phyloP scores from a whole-genome alignment of 1,284 basidiomycete genomes.

The Fomitopsis palustris region DNA sequence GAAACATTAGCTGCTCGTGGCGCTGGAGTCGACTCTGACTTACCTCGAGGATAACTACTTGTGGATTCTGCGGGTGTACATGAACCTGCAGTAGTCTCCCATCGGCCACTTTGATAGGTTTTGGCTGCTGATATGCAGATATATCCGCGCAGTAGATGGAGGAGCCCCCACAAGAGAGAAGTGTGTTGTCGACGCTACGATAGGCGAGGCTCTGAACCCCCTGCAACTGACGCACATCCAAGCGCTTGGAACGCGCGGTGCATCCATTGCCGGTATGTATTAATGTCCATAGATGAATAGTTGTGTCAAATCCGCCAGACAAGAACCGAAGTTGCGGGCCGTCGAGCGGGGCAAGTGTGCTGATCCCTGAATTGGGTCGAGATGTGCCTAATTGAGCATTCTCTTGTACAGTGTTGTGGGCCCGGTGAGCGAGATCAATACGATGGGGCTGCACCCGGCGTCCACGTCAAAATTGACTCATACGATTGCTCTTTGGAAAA shows the following conservation, averaged over 20 bases:
- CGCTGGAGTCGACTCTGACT: constrained; percentile 16
- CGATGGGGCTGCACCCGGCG: constrained; percentile 16
- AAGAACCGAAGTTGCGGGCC: constrained; percentile 35
- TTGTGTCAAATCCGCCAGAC: constrained; percentile 42
- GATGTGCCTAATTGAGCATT: constrained; percentile 15
- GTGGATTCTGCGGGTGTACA: constrained; percentile 37
- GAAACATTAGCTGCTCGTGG: background rate
- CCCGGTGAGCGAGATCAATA: constrained; percentile 26
- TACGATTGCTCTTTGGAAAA: background rate
- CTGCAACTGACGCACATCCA: constrained; percentile 27
- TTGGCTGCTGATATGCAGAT: constrained; percentile 23
- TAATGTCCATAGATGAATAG: constrained; percentile 36
- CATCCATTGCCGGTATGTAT: constrained; percentile 8
- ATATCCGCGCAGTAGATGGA: constrained; percentile 32
- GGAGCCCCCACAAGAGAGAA: constrained; percentile 32
- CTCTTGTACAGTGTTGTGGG: constrained; percentile 23
- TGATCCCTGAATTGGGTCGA: constrained; percentile 33
- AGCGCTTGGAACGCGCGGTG: constrained; percentile 18
- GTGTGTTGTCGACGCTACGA: constrained; percentile 26
- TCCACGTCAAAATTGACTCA: background rate
- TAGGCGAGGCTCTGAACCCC: constrained; percentile 36
- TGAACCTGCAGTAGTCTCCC: constrained; percentile 42
- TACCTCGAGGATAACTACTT: constrained; percentile 46
- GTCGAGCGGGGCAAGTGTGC: constrained; percentile 34
- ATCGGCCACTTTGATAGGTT: constrained; percentile 34